A percentile compares a stretch with the other conserved stretches of the same genome.
phyloP scores from a whole-genome alignment of 202 grass and related monocot genomes.

The Tripidium arundinaceum region DNA sequence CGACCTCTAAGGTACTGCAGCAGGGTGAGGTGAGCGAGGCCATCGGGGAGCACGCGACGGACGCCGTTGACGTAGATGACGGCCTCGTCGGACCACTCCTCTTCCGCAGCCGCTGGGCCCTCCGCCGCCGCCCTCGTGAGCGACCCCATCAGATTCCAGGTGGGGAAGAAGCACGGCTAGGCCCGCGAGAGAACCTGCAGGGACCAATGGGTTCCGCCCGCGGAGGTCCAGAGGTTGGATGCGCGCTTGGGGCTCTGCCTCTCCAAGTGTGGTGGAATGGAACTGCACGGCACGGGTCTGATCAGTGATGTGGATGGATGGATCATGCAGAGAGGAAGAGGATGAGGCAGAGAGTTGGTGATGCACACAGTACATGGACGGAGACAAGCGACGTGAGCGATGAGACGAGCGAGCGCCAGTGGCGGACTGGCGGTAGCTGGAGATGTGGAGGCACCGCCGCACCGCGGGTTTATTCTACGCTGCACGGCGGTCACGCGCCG shows the following conservation, averaged over 20 bases:
- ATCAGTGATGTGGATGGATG: not conserved
- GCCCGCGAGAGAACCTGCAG: not conserved
- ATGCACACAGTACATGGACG: not conserved
- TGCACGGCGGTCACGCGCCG: not conserved
- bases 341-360: not conserved
- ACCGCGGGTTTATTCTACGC: too few relatives aligned
- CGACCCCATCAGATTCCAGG: conserved; percentile 58
- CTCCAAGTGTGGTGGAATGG: not conserved
- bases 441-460: not conserved
- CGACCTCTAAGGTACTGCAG: conserved; percentile 90
- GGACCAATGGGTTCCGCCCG: not conserved
- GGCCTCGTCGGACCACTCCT: conserved; percentile 78
- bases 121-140: conserved; percentile 46
- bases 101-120: not conserved
- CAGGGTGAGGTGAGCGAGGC: conserved; percentile 85
- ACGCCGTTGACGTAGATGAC: conserved; percentile 88
- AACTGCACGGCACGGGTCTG: conserved; percentile 1
- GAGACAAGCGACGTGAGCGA: not conserved
- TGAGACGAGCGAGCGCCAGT: not conserved
- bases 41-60: conserved; percentile 78
- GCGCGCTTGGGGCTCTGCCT: not conserved
- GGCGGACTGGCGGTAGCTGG: not conserved
- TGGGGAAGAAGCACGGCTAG: not conserved
- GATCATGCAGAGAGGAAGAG: not conserved
- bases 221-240: not conserved